A percentile compares a stretch with the other conserved stretches of the same genome.
Conservation (phyloP, 192 early-diverging fungal genomes). For the Rhizophlyctis rosea region DNA sequence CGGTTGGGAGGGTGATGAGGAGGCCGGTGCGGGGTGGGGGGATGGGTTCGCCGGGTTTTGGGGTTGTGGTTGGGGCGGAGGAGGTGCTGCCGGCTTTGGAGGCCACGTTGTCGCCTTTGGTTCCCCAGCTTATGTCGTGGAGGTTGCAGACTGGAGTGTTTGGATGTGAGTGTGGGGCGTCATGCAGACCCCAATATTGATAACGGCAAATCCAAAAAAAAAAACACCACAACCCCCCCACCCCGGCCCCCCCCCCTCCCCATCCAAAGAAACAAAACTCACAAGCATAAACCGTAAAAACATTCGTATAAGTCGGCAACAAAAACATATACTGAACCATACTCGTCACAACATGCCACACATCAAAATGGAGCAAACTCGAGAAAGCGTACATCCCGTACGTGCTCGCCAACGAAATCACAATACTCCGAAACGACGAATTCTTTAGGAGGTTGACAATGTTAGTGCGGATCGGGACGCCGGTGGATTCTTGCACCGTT, state of each 20-base stretch:
- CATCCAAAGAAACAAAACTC: background rate
- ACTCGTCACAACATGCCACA: conserved; percentile 53
- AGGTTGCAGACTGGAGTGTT: conserved; percentile 47
- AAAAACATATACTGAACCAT: conserved; percentile 43
- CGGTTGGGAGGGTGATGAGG: conserved; percentile 20
- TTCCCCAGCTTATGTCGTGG: conserved; percentile 63
- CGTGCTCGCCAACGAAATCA: conserved; percentile 43
- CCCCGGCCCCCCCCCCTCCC: too few relatives aligned
- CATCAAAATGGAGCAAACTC: conserved; percentile 44
- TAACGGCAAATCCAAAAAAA: too few relatives aligned
- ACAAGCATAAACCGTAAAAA: conserved; percentile 54
- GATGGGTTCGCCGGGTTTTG: conserved; percentile 19
- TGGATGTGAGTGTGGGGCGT: too few relatives aligned
- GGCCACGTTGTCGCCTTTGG: conserved; percentile 56
- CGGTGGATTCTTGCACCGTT: conserved; percentile 4
- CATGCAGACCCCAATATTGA: too few relatives aligned
- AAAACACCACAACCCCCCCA: too few relatives aligned
- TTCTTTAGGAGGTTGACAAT: conserved; percentile 22
- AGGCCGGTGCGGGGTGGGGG: conserved; percentile 21
- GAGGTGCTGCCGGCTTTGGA: conserved; percentile 20
- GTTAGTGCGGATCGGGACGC: conserved; percentile 19
- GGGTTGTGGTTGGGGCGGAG: conserved; percentile 16
- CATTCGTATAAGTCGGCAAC: conserved; percentile 47
- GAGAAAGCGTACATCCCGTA: conserved; percentile 53
- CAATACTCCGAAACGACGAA: conserved; percentile 33